Base-by-base conservation (phyloP, 129 eudicot genomes). In the Tagetes patula region DNA sequence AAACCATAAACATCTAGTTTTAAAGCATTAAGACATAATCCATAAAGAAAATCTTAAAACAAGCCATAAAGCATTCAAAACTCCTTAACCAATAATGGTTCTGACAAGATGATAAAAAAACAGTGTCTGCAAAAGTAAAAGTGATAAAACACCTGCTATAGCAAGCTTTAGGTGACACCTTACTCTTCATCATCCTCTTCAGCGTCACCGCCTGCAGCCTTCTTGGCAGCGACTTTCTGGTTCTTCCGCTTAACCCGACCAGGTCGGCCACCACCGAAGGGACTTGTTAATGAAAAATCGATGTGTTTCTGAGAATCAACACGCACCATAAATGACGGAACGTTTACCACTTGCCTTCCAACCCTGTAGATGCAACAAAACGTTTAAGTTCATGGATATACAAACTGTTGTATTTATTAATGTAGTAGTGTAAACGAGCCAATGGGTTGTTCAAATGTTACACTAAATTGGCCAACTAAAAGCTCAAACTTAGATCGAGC, bases 241-340 rank as follows among this genome's bases (percentile, higher is more conserved):
- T 89, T 89, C 88, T 37, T 89, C 76, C 96, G 77, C 84, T 86
- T 86, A 71, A 89, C 92, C 76, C 91, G 84, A 7, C 96, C 96
- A 5, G 96, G 87, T 30, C 89, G 81, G 11, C 96, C 96, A 69
- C 87, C 96, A 32, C 92, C 96, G 13, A 89, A 86, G 0, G 92
- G 92, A 76, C 96, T 89, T 6, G 92, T 86, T 12, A 89, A 84
- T 14, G 96, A 89, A 79, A 89, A 86, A 55, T 89, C 96, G 38
- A 89, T 78, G 65, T 86, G 92, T 74, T 86, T 86, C 68, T 86
- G 92, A 3, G 96, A 86, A 69, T 86, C 92, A 8, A 89, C 81
- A 63, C 85, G 70, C 67, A 89, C 96, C 90, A 87, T 76, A 82
- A 87, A 89, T 0, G 96, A 89, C 2, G 96, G 77, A 3, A 89